Evolutionary conservation across 108 stramenopile genomes (phyloP).

Genomic region (Skeletonema menzelii): DNA sequence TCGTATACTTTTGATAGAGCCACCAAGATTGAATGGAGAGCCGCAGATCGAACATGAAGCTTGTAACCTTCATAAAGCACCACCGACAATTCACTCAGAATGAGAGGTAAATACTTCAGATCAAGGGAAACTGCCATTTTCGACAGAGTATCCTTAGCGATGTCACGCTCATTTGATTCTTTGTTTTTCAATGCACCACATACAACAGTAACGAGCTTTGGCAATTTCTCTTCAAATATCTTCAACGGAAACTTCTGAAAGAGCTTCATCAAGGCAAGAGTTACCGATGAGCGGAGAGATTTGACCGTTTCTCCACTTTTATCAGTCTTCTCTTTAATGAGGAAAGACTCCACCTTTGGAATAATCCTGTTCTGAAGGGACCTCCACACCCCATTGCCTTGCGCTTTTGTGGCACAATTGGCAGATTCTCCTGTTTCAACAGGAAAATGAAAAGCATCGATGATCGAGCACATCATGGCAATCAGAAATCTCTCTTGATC

Average conservation of each 20-base stretch:
- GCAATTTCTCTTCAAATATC: conserved; percentile 73
- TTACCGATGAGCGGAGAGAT: conserved; percentile 81
- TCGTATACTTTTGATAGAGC: conserved; percentile 55
- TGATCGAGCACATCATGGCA: conserved; percentile 72
- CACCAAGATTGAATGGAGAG: conserved; percentile 80
- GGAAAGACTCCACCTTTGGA: conserved; percentile 75
- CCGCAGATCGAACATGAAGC: conserved; percentile 84
- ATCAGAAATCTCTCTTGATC: conserved; percentile 80
- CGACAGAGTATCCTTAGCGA: conserved; percentile 83
- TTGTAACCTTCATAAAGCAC: conserved; percentile 91
- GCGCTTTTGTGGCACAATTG: conserved; percentile 8
- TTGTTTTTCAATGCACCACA: conserved; percentile 83
- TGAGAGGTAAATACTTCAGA: conserved; percentile 72
- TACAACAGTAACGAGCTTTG: conserved; percentile 78
- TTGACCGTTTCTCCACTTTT: conserved; percentile 66
- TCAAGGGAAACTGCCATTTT: conserved; percentile 81
- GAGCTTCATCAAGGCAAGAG: conserved; percentile 90
- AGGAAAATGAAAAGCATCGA: conserved; percentile 88
- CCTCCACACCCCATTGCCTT: conserved; percentile 65
- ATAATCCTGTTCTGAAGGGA: conserved; percentile 73
- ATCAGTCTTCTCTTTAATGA: conserved; percentile 77
- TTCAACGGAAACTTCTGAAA: conserved; percentile 81
- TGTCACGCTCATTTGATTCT: conserved; percentile 85
- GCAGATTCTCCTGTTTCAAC: conserved; percentile 41
- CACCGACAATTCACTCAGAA: conserved; percentile 79